Base-by-base conservation (phyloP, 176 grass and related monocot genomes). In the Elaeis guineensis region DNA sequence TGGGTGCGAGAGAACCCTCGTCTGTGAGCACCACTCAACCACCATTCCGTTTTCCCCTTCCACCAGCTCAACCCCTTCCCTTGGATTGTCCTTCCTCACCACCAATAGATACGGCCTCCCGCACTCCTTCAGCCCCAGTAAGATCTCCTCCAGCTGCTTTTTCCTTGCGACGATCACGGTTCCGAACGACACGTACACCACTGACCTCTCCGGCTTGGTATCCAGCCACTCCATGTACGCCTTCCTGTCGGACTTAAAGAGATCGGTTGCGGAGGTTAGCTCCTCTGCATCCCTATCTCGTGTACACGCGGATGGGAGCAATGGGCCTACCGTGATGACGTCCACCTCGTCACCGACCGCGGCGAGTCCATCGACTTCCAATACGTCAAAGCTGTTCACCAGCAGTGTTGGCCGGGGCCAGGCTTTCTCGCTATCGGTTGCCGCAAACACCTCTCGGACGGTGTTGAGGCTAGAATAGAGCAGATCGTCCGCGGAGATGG, bases 151-250 rank as follows among this genome's bases (percentile, higher is more conserved):
- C 15, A 69, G 19, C 28, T 88, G 71, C 11, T 17, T 49, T 48
- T 29, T 72, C 20, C 0, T 28, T 17, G 59, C 49, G 3, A 3
- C n/a, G 4, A 61, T 4, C 17, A 88, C 28, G 51, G 77, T 81
- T 1, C 81, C 78, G 29, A 75, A 89, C 0, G 78, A 69, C 8
- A 91, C 61, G 61, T 87, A 93, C 54, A 84, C 77, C 35, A 84
- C 83, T 16, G 89, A 87, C 0, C 14, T 7, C 50, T 55, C 80
- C 58, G 67, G 59, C 58, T 79, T 65, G 35, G 63, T 11, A 30
- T 82, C 77, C 14, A 94, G 80, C 89, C 89, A 94, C 19, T 84
- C 70, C 19, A 79, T 60, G 77, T 94, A 87, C 11, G 18, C 58
- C 25, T 70, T 57, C 44, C 70, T 67, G 44, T 80, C 82, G 52